A percentile compares a stretch with the other conserved stretches of the same genome.
Conservation (phyloP, 2,329 filamentous ascomycete species). For the Paramyrothecium sp. region DNA sequence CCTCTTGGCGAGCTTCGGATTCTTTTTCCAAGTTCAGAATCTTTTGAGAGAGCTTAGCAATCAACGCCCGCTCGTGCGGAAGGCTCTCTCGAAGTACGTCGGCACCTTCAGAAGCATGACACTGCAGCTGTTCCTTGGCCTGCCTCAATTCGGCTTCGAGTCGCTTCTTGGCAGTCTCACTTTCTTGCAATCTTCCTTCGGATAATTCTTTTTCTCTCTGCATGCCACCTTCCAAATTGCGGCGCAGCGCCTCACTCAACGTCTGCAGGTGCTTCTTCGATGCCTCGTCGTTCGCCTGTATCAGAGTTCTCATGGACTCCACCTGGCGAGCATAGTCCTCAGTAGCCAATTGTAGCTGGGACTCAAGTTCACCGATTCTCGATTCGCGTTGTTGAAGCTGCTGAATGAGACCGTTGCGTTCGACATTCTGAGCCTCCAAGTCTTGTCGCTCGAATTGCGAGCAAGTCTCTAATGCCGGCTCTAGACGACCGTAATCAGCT, state of each 20-base stretch:
- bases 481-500: conserved; percentile 1
- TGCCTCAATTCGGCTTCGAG: conserved; percentile 18
- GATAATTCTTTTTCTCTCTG: conserved; percentile 13
- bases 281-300: conserved; percentile 10
- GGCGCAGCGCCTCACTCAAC: conserved; percentile 14
- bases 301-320: conserved; percentile 9
- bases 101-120: neutral
- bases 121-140: conserved; percentile 13
- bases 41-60: conserved; percentile 12
- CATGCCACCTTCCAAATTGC: conserved; percentile 18
- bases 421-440: conserved; percentile 4
- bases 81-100: conserved; percentile 8
- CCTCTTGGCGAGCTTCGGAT: conserved; percentile 11
- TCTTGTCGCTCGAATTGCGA: conserved; percentile 4
- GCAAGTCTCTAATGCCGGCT: conserved; percentile 9
- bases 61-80: conserved; percentile 9
- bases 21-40: conserved; percentile 18
- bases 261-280: conserved; percentile 13
- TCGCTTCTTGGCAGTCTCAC: conserved; percentile 8
- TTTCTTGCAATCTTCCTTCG: conserved; percentile 7
- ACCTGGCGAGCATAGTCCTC: conserved; percentile 15
- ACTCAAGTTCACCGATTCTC: conserved; percentile 17
- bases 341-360: conserved; percentile 13
- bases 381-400: conserved; percentile 16
- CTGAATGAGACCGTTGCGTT: conserved; percentile 11